Evolutionary conservation across 2,329 filamentous ascomycete species (phyloP), one percentile per base, ranked within the genome.

Genomic region (Zalaria obscura): DNA sequence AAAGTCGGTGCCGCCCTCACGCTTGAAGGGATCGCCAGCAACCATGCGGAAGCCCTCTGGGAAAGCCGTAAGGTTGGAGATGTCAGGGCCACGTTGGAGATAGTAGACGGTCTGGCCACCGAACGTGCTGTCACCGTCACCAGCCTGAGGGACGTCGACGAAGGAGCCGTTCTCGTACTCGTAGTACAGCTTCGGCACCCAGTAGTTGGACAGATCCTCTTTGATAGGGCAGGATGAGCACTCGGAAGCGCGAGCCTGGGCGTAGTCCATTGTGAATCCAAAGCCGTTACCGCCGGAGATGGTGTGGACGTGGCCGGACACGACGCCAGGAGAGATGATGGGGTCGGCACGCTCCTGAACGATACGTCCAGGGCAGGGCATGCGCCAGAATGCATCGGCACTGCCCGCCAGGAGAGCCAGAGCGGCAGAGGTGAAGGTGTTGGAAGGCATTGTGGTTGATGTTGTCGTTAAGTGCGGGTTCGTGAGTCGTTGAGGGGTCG

Each of bases 101-200:
- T 89, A 88, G 67, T 91, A 91, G 46, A 80, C 78, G 46, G 83
- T 63, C 73, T 80, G 78, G 56, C 84, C 84, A 53, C 63, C 63
- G 27, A 53, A 55, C 11, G 56, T 53, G 33, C 55, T 49, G n/a
- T 50, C 40, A 49, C 61, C 66, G 41, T 73, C 71, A 9, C 72
- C 72, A 35, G 63, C 58, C 40, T 72, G 65, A 5, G 76, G 68
- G n/a, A 87, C 82, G 34, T 71, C 69, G 33, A 50, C 44, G 58
- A 78, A 73, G 38, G 69, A 70, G 40, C 72, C 73, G 48, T 77
- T 75, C 49, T 70, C 63, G 53, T 75, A 69, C 47, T 81, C 60
- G 51, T 80, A 84, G 61, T 78, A 86, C 3, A 86, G 63, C 11
- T 67, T 65, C 2, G 83, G 81, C 44, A 78, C 75, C 83, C 83